Base-by-base conservation (phyloP, 176 grass and related monocot genomes). In the Carex kokanica region DNA sequence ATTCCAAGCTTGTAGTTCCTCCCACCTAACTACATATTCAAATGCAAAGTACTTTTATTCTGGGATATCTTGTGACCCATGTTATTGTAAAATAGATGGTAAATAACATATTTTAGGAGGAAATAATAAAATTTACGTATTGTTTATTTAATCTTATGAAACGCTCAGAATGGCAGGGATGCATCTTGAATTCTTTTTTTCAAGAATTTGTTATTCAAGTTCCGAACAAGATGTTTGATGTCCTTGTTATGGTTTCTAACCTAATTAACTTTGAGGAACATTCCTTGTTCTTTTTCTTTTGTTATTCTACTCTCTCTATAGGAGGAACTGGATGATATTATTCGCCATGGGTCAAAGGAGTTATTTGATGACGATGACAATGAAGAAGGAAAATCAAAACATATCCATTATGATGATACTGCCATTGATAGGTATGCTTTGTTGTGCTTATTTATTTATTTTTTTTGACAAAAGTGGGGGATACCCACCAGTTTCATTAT, bases 291-390 rank as follows among this genome's bases (percentile, higher is more conserved):
- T 71, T 71, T 40, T 70, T 40, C 32, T 71, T 71, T 40, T 71
- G 16, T 43, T 71, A 1, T 71, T 71, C 71, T 40, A 61, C 23
- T 60, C 75, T 60, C 75, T 86, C 29, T 53, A 99, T 53, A 99
- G 97, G 97, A 96, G 78, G 97, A 99, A 85, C 73, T 99, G 63
- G 93, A 99, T 92, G 97, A 96, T 85, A 99, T 99, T 69, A 99
- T 99, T 86, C 86, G 97, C 58, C 91, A 99, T 85, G 97, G 97
- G 7, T 96, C 97, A 51, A 99, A 96, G 93, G 97, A 99, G 79
- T 90, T 99, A 89, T 99, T 99, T 89, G 97, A 91, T 23, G 93
- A 99, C 59, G 97, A 99, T 59, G 89, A 87, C 24, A 89, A 95
- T 68, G 97, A 99, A 97, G 88, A 85, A 84, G 89, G 85, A 64